Evolutionary conservation across 176 grass and related monocot genomes (phyloP), one percentile per base, ranked within the genome.

Genomic region (Oryza officinalis): DNA sequence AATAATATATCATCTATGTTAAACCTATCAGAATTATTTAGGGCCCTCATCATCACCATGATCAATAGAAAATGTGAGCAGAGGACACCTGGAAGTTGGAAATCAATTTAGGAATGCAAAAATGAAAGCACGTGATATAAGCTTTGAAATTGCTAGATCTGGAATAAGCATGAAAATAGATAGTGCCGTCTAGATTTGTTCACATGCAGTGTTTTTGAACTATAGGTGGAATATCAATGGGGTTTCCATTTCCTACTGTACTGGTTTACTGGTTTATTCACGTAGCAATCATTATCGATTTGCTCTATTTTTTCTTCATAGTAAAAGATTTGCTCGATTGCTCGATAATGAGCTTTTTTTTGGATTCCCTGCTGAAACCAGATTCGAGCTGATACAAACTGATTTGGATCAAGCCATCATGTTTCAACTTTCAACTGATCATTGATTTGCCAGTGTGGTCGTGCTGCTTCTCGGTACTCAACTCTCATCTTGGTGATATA

Each of bases 331-430:
- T 86, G 27, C 52, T 40, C 27, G 46, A 33, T 25, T 2, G 13
- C 61, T 17, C 49, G 75, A 22, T 28, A 63, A 5, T 45, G 11
- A 18, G 15, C 27, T 63, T 8, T 74, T 74, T 13, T 31, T 81
- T 63, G 37, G 37, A 54, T 83, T 71, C 32, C 14, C 41, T 65
- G 41, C 86, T 78, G 80, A 5, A 65, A 60, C 41, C 67, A 83
- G 13, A 54, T 83, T 52, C 30, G 8, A 65, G 33, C 28, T 46
- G 70, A 83, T 33, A 38, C 37, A 38, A 65, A 61, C 45, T 65
- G 30, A 49, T 82, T 66, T 22, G 4, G 7, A 69, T 79, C 12
- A 10, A 2, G 26, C 9, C 20, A 20, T 54, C 37, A 35, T 13
- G 10, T 0, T 65, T 30, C 13, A 82, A 82, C 30, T 38, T 27